Base-by-base conservation (phyloP, 129 eudicot genomes). In the Gnaphalium uliginosum region DNA sequence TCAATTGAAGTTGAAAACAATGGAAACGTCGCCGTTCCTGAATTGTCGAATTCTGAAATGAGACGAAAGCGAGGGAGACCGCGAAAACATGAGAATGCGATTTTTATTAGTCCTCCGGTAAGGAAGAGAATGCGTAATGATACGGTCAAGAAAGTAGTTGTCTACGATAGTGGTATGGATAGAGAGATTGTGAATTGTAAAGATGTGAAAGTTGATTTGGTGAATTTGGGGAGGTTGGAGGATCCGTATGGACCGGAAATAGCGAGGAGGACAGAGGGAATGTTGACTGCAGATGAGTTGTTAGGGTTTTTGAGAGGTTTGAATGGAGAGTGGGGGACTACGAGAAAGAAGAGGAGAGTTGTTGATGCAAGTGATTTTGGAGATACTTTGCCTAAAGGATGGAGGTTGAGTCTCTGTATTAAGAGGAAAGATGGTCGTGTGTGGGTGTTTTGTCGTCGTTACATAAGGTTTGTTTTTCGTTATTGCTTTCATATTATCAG, bases 341-440 rank as follows among this genome's bases (percentile, higher is more conserved):
- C 86, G 64, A 90, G 96, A 72, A 90, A 78, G 95, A 93, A 89
- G 92, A 84, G 77, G 78, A 83, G 78, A 83, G 79, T 88, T 73
- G 96, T 93, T n/a, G 92, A 90, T 74, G 96, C 98, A 0, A 80
- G 81, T 63, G 84, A 71, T 72, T 90, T 90, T 35, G 98, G 98
- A 54, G 85, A 83, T 79, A 80, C 54, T 33, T 76, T 93, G 82
- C 98, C 96, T 2, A 81, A 81, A 57, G 96, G 92, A 48, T 93
- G 98, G 98, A 86, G 72, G 85, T 76, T 93, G 41, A 77, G 75
- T 62, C 81, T 93, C 29, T 79, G 88, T 75, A 71, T 86, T n/a
- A 90, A 88, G 90, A 90, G 79, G 96, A 88, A 79, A 76, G 80
- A 62, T 46, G 90, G 86, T 32, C 83, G 11, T 17, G 89, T 84